phyloP scores from a whole-genome alignment of 805 yeast genomes.

The Barnettozyma sp. region DNA sequence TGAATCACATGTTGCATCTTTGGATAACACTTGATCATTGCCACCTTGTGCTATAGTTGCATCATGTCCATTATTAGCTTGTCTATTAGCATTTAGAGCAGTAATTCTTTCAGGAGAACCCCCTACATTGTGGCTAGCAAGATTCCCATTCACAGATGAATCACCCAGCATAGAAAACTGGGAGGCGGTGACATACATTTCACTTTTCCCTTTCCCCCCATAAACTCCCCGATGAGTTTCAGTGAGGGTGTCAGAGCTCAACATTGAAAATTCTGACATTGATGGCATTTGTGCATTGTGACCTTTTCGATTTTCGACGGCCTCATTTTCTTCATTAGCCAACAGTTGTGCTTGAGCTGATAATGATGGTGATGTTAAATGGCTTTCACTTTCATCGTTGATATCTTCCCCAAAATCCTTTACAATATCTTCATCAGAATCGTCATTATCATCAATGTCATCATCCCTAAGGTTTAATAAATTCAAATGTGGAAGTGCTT shows the following conservation, averaged over 20 bases:
- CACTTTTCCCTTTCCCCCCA: slow-evolving; percentile 17
- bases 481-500: slow-evolving; percentile 22
- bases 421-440: slow-evolving; percentile 10
- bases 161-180: slow-evolving; percentile 26
- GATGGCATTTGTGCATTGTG: slow-evolving; percentile 20
- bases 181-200: slow-evolving; percentile 34
- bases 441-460: slow-evolving; percentile 19
- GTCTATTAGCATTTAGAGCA: too few species aligned
- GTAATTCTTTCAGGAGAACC: background rate
- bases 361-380: background rate
- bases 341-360: background rate
- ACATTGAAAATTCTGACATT: slow-evolving; percentile 21
- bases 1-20: too few species aligned
- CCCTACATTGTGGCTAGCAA: background rate
- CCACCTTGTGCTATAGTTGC: too few species aligned
- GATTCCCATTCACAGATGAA: background rate
- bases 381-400: too few species aligned
- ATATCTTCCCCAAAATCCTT: slow-evolving; percentile 7
- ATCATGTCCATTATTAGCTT: too few species aligned
- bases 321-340: slow-evolving; percentile 1
- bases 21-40: too few species aligned
- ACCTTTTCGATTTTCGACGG: slow-evolving; percentile 1
- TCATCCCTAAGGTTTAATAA: slow-evolving; percentile 21
- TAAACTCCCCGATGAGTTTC: slow-evolving; percentile 1
- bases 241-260: slow-evolving; percentile 10